Evolutionary conservation across 2,329 filamentous ascomycete species (phyloP), one percentile per base, ranked within the genome.

Genomic region (Stemphylium beticola): DNA sequence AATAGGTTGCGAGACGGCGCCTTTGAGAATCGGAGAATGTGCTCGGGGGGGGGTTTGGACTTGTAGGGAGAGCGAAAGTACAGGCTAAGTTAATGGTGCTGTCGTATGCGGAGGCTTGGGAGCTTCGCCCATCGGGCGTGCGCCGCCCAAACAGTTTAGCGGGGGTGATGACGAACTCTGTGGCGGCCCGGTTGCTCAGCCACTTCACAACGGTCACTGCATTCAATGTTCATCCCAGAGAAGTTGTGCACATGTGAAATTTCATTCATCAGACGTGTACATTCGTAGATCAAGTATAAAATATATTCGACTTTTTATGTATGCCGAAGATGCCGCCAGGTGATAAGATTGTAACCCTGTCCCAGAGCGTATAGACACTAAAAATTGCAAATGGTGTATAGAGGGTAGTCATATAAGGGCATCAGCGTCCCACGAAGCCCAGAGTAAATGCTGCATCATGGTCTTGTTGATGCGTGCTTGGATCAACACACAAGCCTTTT

Each of bases 301-400:
- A 52, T 46, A 15, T 41, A 48, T 54, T 58, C 49, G 26, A 50
- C 46, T 49, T 60, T 55, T 44, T 55, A 49, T 49, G 20, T 49
- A 50, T 54, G 53, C 46, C 54, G 31, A 53, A 36, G 39, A 49
- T 55, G 53, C 55, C 55, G 41, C 49, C 51, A 49, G 37, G 15
- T 38, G 43, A 24, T 47, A 40, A 29, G 29, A 26, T 26, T 40
- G 42, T 53, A 50, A 40, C 49, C 43, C 50, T 34, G 48, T 47
- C 53, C 64, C 56, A 58, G 17, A 46, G 32, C 58, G 55, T 66
- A 65, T 67, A 67, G 53, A 69, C 61, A 65, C 62, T 65, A 67
- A 55, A 57, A 41, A 58, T 55, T 51, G 47, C 50, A 56, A 53
- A 59, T 51, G 53, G 41, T 65, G 56, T 64, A 66, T 58, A 66